Base-by-base conservation (phyloP, 2,329 filamentous ascomycete species). In the Neofusicoccum parvum region DNA sequence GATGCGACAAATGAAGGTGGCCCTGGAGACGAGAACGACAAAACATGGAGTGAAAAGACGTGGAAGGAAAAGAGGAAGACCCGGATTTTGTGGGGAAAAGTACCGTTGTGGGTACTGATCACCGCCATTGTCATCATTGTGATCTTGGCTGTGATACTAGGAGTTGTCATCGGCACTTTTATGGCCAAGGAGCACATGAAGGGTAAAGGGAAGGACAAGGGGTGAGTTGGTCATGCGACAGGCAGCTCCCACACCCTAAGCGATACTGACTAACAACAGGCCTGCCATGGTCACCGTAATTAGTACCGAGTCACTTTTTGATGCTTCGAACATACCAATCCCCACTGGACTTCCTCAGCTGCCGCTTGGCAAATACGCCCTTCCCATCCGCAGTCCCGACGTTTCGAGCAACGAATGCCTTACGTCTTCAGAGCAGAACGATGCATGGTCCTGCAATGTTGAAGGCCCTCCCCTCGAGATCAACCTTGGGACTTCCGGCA, bases 81-180 rank as follows among this genome's bases (percentile, higher is more conserved):
- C 79, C 81, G 73, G 75, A 79, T 54, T 37, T 50, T 78, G 14
- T 85, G 81, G 70, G 84, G 84, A 10, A 76, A 71, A 39, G 67
- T 86, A 10, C 84, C 84, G 0, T 72, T 86, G 54, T 85, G 83
- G 75, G 70, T 86, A n/a, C 75, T 81, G 32, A 71, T 85, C 5
- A 70, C 84, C 9, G 74, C 78, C 3, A 74, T 82, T 9, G 70
- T 83, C 2, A 72, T 86, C 64, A 68, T 85, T 14, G 72, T 86
- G 14, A 65, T 80, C 43, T 73, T 77, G 48, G 82, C 81, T 48
- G 79, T 80, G 37, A 78, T 83, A 34, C 77, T 86, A 49, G 85
- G 84, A 60, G 84, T 82, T 63, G 81, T 83, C 5, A 81, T 87
- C 70, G 85, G 85, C 4, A 83, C 83, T 43, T 76, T 86, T 27